phyloP scores from a whole-genome alignment of 148 eudicot genomes.

The Cornus florida region DNA sequence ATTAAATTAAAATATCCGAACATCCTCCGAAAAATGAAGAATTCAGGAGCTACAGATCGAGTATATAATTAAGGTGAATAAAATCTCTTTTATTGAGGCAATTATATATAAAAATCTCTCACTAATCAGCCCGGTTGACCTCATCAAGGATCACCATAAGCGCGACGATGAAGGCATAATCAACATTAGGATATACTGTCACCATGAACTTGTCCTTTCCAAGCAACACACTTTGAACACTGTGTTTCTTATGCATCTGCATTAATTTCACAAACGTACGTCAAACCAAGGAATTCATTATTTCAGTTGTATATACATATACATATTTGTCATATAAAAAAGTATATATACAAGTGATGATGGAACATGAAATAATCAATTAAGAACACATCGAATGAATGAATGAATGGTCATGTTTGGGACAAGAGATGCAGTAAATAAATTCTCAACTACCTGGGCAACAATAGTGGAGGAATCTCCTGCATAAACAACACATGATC shows the following conservation, averaged over 20 bases:
- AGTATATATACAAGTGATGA: too few relatives aligned
- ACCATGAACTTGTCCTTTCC: conserved; percentile 35
- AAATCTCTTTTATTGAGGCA: too few relatives aligned
- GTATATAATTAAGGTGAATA: too few relatives aligned
- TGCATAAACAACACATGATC: conserved; percentile 29
- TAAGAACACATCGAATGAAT: too few relatives aligned
- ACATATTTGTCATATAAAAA: too few relatives aligned
- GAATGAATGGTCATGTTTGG: too few relatives aligned
- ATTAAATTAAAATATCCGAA: too few relatives aligned
- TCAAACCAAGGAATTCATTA: not conserved
- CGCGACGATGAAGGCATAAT: conserved; percentile 40
- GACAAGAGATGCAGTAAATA: not conserved
- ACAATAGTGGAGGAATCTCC: conserved; percentile 26
- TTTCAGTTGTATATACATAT: too few relatives aligned
- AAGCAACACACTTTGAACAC: conserved; percentile 10
- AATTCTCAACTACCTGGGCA: conserved; percentile 23
- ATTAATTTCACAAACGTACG: not conserved
- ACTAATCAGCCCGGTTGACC: conserved; percentile 1
- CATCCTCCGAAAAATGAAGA: too few relatives aligned
- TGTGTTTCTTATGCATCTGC: conserved; percentile 35
- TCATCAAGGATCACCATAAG: conserved; percentile 36
- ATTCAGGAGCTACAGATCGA: too few relatives aligned
- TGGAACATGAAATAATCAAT: too few relatives aligned
- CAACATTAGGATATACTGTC: conserved; percentile 35
- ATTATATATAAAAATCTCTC: too few relatives aligned